These are phyloP conservation scores for Fusarium secorum DNA, from an alignment of 2,329 filamentous ascomycete species.

Conservation along the genomic window DNA sequence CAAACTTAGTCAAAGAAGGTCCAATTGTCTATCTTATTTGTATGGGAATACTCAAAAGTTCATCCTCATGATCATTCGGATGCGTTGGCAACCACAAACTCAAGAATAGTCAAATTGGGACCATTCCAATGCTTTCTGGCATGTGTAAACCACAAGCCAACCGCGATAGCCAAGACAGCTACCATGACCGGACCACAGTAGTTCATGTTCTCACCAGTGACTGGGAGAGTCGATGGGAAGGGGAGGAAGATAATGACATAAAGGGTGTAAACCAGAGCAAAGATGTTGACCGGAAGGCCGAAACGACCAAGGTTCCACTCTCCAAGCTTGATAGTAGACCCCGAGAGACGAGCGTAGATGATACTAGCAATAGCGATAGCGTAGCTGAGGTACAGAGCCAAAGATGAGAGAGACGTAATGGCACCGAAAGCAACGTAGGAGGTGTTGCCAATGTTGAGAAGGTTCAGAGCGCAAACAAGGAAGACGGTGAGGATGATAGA, in stretches of 20 bases:
- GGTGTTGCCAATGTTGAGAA: constrained; percentile 38
- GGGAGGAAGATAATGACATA: constrained; percentile 40
- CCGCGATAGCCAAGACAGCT: constrained; percentile 26
- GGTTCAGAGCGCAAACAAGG: constrained; percentile 38
- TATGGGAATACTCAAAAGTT: background rate
- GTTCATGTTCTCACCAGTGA: constrained; percentile 37
- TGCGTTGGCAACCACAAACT: constrained; percentile 35
- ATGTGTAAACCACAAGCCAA: constrained; percentile 28
- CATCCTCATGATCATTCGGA: background rate
- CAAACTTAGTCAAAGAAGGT: accelerated
- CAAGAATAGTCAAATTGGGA: constrained; percentile 37
- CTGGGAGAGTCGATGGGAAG: constrained; percentile 36
- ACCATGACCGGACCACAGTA: constrained; percentile 40
- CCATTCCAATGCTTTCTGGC: constrained; percentile 37
- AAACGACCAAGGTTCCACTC: constrained; percentile 38
- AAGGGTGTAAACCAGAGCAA: constrained; percentile 36
- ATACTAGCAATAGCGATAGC: constrained; percentile 39
- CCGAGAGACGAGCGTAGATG: constrained; percentile 29
- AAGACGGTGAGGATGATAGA: constrained; percentile 38
- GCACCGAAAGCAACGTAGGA: constrained; percentile 40
- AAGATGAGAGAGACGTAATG: constrained; percentile 35
- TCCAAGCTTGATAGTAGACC: constrained; percentile 26
- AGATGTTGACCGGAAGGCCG: constrained; percentile 27
- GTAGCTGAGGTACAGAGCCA: constrained; percentile 40
- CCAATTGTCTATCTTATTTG: background rate